phyloP scores from a whole-genome alignment of 2,329 filamentous ascomycete species.

The Cordyceps farinosa region DNA sequence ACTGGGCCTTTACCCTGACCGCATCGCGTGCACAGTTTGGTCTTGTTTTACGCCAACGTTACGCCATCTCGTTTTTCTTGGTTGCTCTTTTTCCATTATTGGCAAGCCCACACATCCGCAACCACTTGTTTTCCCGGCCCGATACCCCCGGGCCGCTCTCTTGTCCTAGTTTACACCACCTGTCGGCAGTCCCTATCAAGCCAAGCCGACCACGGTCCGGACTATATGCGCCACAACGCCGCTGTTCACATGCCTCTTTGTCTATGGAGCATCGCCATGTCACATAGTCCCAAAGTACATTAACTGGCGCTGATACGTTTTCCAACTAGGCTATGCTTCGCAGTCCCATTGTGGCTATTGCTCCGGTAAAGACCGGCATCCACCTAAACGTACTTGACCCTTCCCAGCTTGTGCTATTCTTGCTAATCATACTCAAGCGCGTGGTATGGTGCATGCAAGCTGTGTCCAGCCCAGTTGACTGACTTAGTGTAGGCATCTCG shows the following conservation, averaged over 20 bases:
- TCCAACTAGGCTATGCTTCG: slow-evolving; percentile 45
- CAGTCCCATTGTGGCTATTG: slow-evolving; percentile 54
- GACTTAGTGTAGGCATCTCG: slow-evolving; percentile 55
- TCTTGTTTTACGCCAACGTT: background rate
- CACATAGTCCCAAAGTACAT: background rate
- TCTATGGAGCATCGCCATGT: background rate
- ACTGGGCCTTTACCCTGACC: background rate
- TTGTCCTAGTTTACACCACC: background rate
- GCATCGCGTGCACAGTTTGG: slow-evolving; percentile 6
- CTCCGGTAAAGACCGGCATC: slow-evolving; percentile 44
- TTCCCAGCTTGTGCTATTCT: background rate
- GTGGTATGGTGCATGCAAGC: background rate
- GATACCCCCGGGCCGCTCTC: background rate
- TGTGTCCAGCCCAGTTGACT: background rate
- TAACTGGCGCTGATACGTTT: background rate
- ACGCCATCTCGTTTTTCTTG: background rate
- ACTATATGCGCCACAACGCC: background rate
- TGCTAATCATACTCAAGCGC: slow-evolving; percentile 7
- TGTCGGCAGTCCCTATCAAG: background rate
- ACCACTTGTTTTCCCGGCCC: background rate
- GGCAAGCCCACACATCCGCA: background rate
- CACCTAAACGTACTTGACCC: slow-evolving; percentile 43
- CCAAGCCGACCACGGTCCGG: background rate
- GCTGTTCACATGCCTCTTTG: background rate
- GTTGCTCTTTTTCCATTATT: background rate